Percentiles rank a stretch among this genome's conserved stretches.
These are phyloP conservation scores for Neonectria sp. DNA, from an alignment of 2,329 filamentous ascomycete species.

Conservation along the genomic window DNA sequence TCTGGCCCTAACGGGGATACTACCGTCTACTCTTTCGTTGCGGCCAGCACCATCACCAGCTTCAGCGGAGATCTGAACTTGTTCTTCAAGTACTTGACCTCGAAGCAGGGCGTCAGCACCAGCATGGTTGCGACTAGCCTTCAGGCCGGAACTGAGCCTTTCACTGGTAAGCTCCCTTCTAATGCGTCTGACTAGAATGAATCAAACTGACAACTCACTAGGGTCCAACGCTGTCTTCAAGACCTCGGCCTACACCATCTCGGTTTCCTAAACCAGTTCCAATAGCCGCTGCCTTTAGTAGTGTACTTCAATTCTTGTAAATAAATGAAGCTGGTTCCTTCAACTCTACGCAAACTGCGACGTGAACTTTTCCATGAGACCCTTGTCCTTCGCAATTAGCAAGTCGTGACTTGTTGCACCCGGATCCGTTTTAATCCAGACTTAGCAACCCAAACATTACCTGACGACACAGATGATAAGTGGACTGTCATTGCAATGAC, in stretches of 20 bases:
- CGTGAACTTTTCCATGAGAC: not conserved
- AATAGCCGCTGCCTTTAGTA: not conserved
- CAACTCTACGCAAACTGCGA: not conserved
- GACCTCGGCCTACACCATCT: constrained; percentile 26
- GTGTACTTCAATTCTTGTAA: constrained; percentile 3
- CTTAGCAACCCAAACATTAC: too few relatives aligned
- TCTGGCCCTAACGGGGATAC: constrained; percentile 69
- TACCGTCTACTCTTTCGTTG: constrained; percentile 70
- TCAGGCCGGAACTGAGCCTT: constrained; percentile 66
- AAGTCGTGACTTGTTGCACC: too few relatives aligned
- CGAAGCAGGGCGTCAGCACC: constrained; percentile 55
- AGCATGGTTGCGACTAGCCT: constrained; percentile 32
- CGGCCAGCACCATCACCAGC: constrained; percentile 57
- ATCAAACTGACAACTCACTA: not conserved
- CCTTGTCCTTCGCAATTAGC: too few relatives aligned
- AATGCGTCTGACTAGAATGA: fast-evolving
- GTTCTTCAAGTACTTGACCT: constrained; percentile 70
- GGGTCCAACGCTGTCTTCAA: constrained; percentile 27
- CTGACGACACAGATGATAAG: too few relatives aligned
- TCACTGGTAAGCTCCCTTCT: constrained; percentile 56
- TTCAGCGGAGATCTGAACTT: constrained; percentile 70
- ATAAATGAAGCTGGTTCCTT: constrained; percentile 16
- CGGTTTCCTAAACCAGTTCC: constrained; percentile 14
- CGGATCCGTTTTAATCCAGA: too few relatives aligned
- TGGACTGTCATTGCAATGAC: too few relatives aligned